A percentile compares a stretch with the other conserved stretches of the same genome.
These are phyloP conservation scores for Pseudocercospora macadamiae DNA, from an alignment of 2,329 filamentous ascomycete species.

Conservation along the genomic window DNA sequence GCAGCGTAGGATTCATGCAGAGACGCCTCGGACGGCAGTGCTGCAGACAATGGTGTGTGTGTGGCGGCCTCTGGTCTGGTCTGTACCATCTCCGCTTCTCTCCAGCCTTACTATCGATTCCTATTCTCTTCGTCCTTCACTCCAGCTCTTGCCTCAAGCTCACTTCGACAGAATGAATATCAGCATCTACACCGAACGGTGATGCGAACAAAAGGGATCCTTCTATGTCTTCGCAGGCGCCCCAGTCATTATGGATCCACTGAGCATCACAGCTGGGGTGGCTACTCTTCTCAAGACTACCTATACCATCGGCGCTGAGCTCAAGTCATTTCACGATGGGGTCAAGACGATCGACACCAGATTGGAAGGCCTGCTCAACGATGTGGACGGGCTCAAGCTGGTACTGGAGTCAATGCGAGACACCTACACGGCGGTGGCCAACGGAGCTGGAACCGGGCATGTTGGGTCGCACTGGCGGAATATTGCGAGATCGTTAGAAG, in stretches of 20 bases:
- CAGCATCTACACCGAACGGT: neutral
- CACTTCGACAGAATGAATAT: neutral
- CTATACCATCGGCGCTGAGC: neutral
- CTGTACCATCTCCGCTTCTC: neutral
- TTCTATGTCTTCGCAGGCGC: neutral
- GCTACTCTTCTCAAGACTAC: neutral
- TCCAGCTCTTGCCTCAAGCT: neutral
- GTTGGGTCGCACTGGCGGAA: conserved; percentile 6
- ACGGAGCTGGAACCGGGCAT: neutral
- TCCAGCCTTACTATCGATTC: neutral
- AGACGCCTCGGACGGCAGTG: neutral
- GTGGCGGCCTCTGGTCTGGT: neutral
- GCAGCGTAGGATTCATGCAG: neutral
- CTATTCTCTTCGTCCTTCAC: neutral
- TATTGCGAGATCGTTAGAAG: neutral
- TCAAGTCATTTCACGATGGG: conserved; percentile 10
- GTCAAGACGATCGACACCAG: neutral
- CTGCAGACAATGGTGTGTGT: neutral
- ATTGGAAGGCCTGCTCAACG: neutral
- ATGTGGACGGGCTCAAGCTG: neutral
- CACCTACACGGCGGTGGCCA: neutral
- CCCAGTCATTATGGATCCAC: neutral
- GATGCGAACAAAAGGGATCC: neutral
- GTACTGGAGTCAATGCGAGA: conserved; percentile 8
- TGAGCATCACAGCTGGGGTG: conserved; percentile 3